Conservation (phyloP, 2,329 filamentous ascomycete genomes). For the Blumeria hordei region DNA sequence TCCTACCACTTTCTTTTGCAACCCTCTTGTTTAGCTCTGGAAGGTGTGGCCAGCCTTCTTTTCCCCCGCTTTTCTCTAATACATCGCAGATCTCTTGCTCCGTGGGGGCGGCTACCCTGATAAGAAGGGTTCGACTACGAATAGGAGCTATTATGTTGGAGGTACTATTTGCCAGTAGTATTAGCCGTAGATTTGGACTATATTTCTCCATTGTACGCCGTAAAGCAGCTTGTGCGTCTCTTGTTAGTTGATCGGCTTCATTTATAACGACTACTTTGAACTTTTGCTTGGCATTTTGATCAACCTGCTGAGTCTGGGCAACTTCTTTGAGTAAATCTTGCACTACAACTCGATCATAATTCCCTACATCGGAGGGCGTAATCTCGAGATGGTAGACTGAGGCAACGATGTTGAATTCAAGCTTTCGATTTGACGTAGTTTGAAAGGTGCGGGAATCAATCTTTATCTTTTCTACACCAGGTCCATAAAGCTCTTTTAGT, state of each 20-base stretch:
- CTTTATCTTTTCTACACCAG: conserved; percentile 98
- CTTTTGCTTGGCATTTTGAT: conserved; percentile 64
- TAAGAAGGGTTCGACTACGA: conserved; percentile 68
- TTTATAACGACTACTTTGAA: conserved; percentile 99
- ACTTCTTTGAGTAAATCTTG: conserved; percentile 95
- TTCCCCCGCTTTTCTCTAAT: conserved; percentile 44
- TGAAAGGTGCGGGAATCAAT: conserved; percentile 95
- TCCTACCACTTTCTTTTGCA: conserved; percentile 73
- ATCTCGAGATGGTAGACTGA: conserved; percentile 97
- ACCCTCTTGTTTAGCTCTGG: conserved; percentile 61
- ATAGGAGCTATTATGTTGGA: conserved; percentile 99
- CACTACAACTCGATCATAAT: conserved; percentile 84
- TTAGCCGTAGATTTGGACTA: conserved; percentile 77
- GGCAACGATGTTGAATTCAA: conserved; percentile 96
- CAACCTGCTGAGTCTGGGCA: conserved; percentile 97
- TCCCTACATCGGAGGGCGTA: conserved; percentile 88
- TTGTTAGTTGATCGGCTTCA: conserved; percentile 79
- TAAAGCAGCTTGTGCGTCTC: conserved; percentile 87
- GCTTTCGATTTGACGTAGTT: conserved; percentile 82
- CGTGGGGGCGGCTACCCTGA: conserved; percentile 73
- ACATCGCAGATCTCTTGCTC: conserved; percentile 66
- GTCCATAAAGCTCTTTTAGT: conserved; percentile 80
- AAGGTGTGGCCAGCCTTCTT: conserved; percentile 61
- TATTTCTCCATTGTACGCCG: conserved; percentile 98
- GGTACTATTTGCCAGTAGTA: conserved; percentile 83